Evolutionary conservation across 2,329 filamentous ascomycete genomes (phyloP), one percentile per base, ranked within the genome.

Genomic region (Colletotrichum somersetense): DNA sequence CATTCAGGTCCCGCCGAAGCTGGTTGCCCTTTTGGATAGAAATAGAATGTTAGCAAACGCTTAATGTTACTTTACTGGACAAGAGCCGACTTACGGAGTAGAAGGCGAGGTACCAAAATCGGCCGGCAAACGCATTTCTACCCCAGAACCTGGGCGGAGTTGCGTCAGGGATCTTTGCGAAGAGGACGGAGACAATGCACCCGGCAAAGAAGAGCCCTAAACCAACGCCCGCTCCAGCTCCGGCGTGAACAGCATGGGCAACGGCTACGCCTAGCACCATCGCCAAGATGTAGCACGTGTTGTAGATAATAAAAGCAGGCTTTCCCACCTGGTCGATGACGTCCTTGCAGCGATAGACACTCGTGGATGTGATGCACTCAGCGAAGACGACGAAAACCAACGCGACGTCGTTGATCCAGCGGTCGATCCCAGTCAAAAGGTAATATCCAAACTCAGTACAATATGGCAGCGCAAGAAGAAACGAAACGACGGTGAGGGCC

Each of bases 401-500:
- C 20, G 84, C 81, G 7, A 88, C 82, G 74, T 89, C 86, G 76
- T 88, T 89, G 71, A 87, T 83, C 87, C 87, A 89, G 2, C 83
- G 79, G 66, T 89, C 88, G 18, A 89, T 82, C 1, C 86, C 88
- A 35, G 85, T 83, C 2, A 89, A 81, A 0, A 89, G 82, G 69
- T 88, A 86, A 76, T 86, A 89, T 5, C 88, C 88, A 48, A 89
- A 89, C 66, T 89, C 82, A 0, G 88, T 89, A 77, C 87, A 89
- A 76, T 89, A 90, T 0, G 86, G 86, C 12, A 89, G 76, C 38
- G 85, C 89, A 75, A 89, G 79, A 18, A 89, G 81, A 74, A 89
- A 88, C 0, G 85, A 89, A 18, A 86, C 20, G 0, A 88, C 57
- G 26, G 85, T 86, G 18, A 89, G 77, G 0, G 70, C 77, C 0